Conservation (phyloP, 257 asterid genomes). For the Ocimum tenuiflorum region DNA sequence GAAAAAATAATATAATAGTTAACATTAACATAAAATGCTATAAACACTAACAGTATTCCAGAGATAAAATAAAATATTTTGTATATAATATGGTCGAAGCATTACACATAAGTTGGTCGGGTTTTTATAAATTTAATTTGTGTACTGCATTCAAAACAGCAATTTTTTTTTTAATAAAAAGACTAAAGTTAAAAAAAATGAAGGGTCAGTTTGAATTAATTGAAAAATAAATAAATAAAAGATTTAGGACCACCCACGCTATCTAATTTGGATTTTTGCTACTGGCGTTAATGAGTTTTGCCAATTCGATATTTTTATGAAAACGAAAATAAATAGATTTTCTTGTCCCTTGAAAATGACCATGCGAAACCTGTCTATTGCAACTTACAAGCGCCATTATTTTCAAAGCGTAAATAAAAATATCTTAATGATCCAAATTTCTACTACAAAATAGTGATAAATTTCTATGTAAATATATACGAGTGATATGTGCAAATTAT, state of each 20-base stretch:
- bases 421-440: slow-evolving; percentile 1
- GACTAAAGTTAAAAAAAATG: too few species aligned
- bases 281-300: neutral
- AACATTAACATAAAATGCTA: too few species aligned
- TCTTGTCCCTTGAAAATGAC: slow-evolving; percentile 21
- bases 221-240: neutral
- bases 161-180: too few species aligned
- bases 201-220: neutral
- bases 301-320: slow-evolving; percentile 19
- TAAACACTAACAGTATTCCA: too few species aligned
- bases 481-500: too few species aligned
- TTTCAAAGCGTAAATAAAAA: slow-evolving; percentile 13
- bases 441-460: too few species aligned
- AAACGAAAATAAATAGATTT: neutral
- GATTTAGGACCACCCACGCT: slow-evolving; percentile 12
- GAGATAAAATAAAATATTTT: too few species aligned
- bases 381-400: slow-evolving; percentile 16
- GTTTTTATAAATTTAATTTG: neutral
- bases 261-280: slow-evolving; percentile 12
- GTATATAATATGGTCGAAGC: neutral
- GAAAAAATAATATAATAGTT: too few species aligned
- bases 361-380: neutral
- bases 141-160: neutral
- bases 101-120: neutral
- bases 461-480: too few species aligned